Evolutionary conservation across 2,329 filamentous ascomycete species (phyloP).

Genomic region (Cladosporium phlei): DNA sequence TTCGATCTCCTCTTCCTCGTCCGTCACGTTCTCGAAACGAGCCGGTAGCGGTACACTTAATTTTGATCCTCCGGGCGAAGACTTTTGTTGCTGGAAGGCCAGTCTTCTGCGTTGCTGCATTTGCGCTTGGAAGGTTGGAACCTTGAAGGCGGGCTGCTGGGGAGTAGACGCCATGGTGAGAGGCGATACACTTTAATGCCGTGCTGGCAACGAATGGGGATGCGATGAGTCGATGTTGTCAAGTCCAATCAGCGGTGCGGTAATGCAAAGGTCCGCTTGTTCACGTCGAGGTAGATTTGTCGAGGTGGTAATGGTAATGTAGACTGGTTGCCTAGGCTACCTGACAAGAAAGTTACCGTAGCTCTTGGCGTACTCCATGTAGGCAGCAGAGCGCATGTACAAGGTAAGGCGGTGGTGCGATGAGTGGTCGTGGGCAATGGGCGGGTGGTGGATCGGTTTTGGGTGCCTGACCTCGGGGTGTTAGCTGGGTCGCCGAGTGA

Average conservation of each 20-base stretch:
- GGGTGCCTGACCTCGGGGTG: slow-evolving; percentile 6
- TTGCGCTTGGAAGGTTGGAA: background rate
- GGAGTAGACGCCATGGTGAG: slow-evolving; percentile 4
- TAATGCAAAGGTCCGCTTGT: slow-evolving; percentile 1
- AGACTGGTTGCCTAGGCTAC: background rate
- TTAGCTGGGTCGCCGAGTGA: slow-evolving; percentile 10
- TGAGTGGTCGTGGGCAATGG: too few relatives aligned
- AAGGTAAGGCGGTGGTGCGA: too few relatives aligned
- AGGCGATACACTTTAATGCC: background rate
- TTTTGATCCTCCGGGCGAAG: background rate
- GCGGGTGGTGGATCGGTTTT: too few relatives aligned
- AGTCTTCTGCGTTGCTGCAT: slow-evolving; percentile 5
- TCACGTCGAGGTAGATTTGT: slow-evolving; percentile 3
- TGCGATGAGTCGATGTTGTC: slow-evolving; percentile 3
- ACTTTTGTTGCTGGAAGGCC: background rate
- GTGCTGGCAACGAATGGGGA: background rate
- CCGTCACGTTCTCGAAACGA: slow-evolving; percentile 24
- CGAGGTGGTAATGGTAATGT: slow-evolving; percentile 4
- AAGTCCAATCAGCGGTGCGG: slow-evolving; percentile 5
- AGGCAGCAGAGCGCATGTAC: slow-evolving; percentile 8
- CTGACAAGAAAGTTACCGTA: background rate
- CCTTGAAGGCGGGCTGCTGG: background rate
- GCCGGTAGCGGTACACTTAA: slow-evolving; percentile 22
- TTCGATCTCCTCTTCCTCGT: slow-evolving; percentile 49
- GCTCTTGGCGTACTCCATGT: background rate